Percentiles rank a stretch among this genome's conserved stretches.
Evolutionary conservation across 2,329 filamentous ascomycete genomes (phyloP).

Genomic region (Lecanosticta acicola): DNA sequence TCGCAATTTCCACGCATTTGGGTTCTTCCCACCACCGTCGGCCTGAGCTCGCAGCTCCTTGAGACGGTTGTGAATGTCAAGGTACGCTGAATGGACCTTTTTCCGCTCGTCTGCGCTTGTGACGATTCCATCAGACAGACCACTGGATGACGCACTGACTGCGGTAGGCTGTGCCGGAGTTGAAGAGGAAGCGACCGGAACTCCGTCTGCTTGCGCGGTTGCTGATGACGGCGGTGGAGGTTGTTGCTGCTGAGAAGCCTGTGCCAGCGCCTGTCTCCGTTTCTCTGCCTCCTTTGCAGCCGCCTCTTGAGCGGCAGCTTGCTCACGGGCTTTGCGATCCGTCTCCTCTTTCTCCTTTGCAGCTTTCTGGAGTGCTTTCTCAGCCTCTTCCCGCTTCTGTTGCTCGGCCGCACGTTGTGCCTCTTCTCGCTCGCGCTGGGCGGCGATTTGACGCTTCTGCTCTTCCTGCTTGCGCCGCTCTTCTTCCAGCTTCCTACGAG

Average conservation of each 20-base stretch:
- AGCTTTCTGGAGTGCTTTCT: constrained; percentile 2
- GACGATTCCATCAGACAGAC: constrained; percentile 4
- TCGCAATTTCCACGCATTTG: constrained; percentile 35
- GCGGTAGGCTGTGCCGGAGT: not conserved
- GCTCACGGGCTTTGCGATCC: constrained; percentile 4
- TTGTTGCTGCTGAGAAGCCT: constrained; percentile 3
- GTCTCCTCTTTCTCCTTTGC: constrained; percentile 4
- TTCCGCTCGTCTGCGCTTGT: constrained; percentile 7
- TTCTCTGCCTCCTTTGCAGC: constrained; percentile 2
- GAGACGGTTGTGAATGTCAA: constrained; percentile 42
- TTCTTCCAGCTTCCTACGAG: constrained; percentile 11
- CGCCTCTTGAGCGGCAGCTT: constrained; percentile 8
- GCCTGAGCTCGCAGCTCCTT: constrained; percentile 53
- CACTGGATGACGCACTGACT: not conserved
- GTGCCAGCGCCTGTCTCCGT: constrained; percentile 4
- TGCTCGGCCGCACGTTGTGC: constrained; percentile 4
- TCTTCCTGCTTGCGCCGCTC: constrained; percentile 10
- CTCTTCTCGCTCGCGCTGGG: constrained; percentile 4
- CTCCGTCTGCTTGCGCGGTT: not conserved
- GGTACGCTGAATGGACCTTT: constrained; percentile 13
- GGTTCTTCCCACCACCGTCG: constrained; percentile 42
- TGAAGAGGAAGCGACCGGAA: not conserved
- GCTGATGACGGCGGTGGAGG: not conserved
- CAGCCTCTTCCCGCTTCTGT: constrained; percentile 6
- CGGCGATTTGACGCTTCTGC: constrained; percentile 4